Conservation (phyloP, 345 rosid genomes). For the Salix purpurea region DNA sequence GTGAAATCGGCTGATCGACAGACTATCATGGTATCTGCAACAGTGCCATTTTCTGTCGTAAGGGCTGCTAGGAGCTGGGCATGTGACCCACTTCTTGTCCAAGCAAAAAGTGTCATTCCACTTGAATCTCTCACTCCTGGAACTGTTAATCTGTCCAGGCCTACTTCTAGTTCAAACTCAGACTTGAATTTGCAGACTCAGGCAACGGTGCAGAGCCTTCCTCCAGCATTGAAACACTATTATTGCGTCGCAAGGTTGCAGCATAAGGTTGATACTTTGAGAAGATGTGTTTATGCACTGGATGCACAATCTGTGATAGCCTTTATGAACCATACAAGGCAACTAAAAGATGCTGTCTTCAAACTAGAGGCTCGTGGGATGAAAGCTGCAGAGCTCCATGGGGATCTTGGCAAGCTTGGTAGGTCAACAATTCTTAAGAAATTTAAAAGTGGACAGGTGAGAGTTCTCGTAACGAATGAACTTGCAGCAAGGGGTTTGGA, state of each 20-base stretch:
- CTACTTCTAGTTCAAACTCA: constrained; percentile 34
- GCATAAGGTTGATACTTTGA: constrained; percentile 77
- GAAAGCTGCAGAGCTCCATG: constrained; percentile 76
- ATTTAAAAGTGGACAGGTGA: constrained; percentile 80
- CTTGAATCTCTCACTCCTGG: constrained; percentile 47
- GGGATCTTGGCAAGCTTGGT: constrained; percentile 90
- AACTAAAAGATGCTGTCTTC: constrained; percentile 85
- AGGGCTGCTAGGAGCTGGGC: constrained; percentile 95
- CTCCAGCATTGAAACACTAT: constrained; percentile 80
- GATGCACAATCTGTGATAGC: constrained; percentile 79
- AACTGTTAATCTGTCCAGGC: constrained; percentile 41
- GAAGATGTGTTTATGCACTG: constrained; percentile 86
- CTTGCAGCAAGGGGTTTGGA: constrained; percentile 93
- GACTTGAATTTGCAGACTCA: constrained; percentile 41
- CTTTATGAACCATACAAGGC: constrained; percentile 86
- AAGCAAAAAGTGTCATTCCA: constrained; percentile 57
- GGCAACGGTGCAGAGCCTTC: constrained; percentile 63
- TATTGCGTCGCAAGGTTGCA: constrained; percentile 69
- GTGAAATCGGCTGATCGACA: constrained; percentile 50
- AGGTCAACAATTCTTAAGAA: constrained; percentile 76
- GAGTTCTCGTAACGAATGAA: constrained; percentile 83
- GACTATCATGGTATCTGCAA: constrained; percentile 82
- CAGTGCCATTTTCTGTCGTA: constrained; percentile 85
- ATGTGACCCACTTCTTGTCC: constrained; percentile 70
- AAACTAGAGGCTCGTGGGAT: constrained; percentile 90